Conservation (phyloP, 2,329 filamentous ascomycete species). For the Eurotiales sp. region DNA sequence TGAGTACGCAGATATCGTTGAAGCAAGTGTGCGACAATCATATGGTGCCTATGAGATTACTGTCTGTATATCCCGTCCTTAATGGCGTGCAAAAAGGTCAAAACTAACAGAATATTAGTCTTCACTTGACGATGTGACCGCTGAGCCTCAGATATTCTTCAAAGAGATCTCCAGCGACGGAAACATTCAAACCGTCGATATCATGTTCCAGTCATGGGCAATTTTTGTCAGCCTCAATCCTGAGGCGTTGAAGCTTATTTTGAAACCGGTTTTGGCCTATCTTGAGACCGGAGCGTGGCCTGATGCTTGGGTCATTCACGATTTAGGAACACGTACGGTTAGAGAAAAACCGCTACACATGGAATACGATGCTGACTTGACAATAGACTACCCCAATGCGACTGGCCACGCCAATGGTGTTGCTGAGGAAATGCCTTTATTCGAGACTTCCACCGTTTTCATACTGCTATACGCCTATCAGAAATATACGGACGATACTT, state of each 20-base stretch:
- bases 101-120: background rate
- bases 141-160: conserved; percentile 31
- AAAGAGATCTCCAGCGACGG: conserved; percentile 45
- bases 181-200: conserved; percentile 43
- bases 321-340: conserved; percentile 29
- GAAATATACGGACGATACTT: conserved; percentile 35
- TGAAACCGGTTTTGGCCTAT: conserved; percentile 44
- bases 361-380: background rate
- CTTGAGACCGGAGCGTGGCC: conserved; percentile 38
- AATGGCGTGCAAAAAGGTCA: background rate
- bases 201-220: conserved; percentile 42
- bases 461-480: conserved; percentile 37
- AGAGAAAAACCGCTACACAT: no score
- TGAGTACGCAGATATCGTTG: conserved; percentile 42
- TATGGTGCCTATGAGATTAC: conserved; percentile 41
- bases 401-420: conserved; percentile 36
- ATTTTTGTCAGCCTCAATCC: conserved; percentile 43
- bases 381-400: conserved; percentile 36
- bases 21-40: conserved; percentile 39
- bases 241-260: conserved; percentile 40
- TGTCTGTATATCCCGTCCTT: conserved; percentile 33
- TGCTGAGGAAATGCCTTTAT: conserved; percentile 42
- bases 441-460: conserved; percentile 40
- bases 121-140: conserved; percentile 11
- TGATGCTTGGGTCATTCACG: conserved; percentile 38